These are phyloP conservation scores for Elsinoe necatrix DNA, from an alignment of 2,329 filamentous ascomycete species.

Conservation along the genomic window DNA sequence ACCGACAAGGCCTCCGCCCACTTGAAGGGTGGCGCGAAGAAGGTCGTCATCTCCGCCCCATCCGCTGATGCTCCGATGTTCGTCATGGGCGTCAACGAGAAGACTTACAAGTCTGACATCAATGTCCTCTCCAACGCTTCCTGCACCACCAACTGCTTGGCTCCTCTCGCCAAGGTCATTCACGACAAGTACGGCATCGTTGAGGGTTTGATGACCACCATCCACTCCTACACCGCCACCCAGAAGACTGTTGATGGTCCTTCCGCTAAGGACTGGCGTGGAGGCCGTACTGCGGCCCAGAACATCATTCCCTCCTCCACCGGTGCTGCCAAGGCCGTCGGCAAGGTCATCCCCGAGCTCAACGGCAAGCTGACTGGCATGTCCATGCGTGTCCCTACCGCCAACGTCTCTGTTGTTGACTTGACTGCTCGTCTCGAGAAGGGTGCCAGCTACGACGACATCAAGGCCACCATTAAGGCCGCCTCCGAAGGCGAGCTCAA, in stretches of 20 bases:
- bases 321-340: constrained; percentile 98
- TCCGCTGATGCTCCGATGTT: constrained; percentile 98
- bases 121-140: constrained; percentile 98
- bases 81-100: constrained; percentile 98
- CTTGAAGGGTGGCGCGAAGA: constrained; percentile 95
- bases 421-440: constrained; percentile 92
- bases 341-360: constrained; percentile 96
- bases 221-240: constrained; percentile 99
- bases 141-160: constrained; percentile 99
- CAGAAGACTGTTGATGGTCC: constrained; percentile 99
- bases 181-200: constrained; percentile 96
- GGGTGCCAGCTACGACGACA: constrained; percentile 76
- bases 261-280: constrained; percentile 98
- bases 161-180: constrained; percentile 97
- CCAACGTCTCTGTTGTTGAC: constrained; percentile 99
- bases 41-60: constrained; percentile 76
- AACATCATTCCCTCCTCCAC: constrained; percentile 99
- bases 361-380: constrained; percentile 99
- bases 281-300: constrained; percentile 95
- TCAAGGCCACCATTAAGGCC: constrained; percentile 83
- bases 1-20: constrained; percentile 90
- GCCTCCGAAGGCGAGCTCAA: constrained; percentile 76
- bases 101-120: constrained; percentile 82
- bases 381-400: constrained; percentile 97
- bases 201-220: constrained; percentile 99